Evolutionary conservation across 176 grass and related monocot genomes (phyloP).

Genomic region (Phyllostachys edulis): DNA sequence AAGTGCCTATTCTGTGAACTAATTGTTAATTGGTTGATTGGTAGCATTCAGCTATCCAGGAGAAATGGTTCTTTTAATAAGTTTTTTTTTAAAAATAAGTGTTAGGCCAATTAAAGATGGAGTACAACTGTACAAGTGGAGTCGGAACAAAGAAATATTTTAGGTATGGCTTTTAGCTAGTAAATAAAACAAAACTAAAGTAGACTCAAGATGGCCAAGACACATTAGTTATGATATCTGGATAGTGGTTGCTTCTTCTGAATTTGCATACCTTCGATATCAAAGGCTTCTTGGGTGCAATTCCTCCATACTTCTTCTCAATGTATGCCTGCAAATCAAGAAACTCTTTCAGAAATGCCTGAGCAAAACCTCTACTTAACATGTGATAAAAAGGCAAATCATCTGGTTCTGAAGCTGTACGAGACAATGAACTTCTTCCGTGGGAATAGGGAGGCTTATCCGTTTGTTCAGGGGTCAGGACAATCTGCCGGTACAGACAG

Average conservation of each 20-base stretch:
- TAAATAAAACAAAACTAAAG: not conserved
- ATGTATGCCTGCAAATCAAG: constrained; percentile 36
- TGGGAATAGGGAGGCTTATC: not conserved
- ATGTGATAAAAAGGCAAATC: not conserved
- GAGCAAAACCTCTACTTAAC: not conserved
- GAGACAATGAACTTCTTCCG: not conserved
- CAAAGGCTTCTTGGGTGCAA: constrained; percentile 85
- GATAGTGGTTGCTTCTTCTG: not conserved
- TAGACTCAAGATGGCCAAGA: not conserved
- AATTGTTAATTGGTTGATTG: not conserved
- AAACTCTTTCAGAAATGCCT: not conserved
- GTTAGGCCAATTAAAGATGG: not conserved
- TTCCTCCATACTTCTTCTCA: constrained; percentile 84
- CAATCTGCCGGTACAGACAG: constrained; percentile 22
- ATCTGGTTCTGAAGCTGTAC: not conserved
- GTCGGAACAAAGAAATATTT: not conserved
- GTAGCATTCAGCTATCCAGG: not conserved
- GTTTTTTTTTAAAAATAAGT: not conserved
- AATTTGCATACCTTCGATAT: constrained; percentile 69
- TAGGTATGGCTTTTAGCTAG: not conserved
- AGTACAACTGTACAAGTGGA: not conserved
- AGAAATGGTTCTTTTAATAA: not conserved
- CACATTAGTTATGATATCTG: not conserved
- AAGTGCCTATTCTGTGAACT: not conserved
- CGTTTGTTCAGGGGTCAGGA: constrained; percentile 15